phyloP scores from a whole-genome alignment of 23 red algal genomes.

The Chondrus crispus region DNA sequence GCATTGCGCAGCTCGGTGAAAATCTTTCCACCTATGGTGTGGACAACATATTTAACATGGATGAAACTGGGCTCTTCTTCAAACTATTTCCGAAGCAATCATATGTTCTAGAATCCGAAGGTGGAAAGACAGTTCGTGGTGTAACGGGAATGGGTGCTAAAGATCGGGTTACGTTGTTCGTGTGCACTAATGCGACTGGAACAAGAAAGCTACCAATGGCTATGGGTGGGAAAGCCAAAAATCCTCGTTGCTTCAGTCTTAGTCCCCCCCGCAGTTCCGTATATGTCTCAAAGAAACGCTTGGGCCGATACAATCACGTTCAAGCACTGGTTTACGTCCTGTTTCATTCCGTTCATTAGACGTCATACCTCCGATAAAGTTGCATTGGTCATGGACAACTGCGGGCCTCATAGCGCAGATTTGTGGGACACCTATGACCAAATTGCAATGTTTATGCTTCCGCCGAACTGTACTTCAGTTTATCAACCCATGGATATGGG shows the following conservation, averaged over 20 bases:
- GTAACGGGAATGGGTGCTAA: background rate
- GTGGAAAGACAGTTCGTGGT: background rate
- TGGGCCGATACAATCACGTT: background rate
- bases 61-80: constrained; percentile 10
- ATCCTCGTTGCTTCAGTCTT: background rate
- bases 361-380: background rate
- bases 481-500: constrained; percentile 11
- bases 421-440: background rate
- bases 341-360: background rate
- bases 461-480: background rate
- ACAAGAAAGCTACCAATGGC: background rate
- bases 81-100: background rate
- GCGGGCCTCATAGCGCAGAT: background rate
- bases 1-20: background rate
- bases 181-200: constrained; percentile 14
- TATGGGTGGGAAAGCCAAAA: constrained; percentile 7
- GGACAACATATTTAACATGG: constrained; percentile 6
- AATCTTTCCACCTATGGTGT: background rate
- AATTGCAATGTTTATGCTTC: background rate
- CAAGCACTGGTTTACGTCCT: background rate
- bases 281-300: background rate
- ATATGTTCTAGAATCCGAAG: background rate
- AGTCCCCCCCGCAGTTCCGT: background rate
- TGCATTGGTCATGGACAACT: constrained; percentile 18
- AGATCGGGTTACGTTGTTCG: background rate